Evolutionary conservation across 352 stramenopile genomes (phyloP), one percentile per base, ranked within the genome.

Genomic region (Phytopythium helicoides): DNA sequence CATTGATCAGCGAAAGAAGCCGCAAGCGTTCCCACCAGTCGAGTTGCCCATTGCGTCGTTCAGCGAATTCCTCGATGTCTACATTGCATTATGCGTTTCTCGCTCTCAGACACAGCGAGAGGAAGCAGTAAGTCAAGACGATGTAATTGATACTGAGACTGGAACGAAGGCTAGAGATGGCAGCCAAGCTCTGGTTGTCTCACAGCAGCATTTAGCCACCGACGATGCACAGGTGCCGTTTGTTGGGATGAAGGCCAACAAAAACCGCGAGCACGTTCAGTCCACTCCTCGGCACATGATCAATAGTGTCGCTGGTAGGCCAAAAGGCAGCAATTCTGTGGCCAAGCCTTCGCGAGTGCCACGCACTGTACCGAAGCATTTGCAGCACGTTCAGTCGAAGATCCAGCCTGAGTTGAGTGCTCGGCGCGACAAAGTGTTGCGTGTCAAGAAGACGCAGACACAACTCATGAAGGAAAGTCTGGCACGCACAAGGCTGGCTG

Each of bases 371-470:
- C 53, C 54, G 2, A 60, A 42, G 10, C 63, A 65, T 2, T 56
- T 82, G 16, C 62, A 73, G 47, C 50, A 75, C 31, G 68, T 89
- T 1, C 50, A 63, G 26, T 90, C 78, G 10, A 90, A 85, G 60
- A 72, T 92, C 53, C 77, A 87, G 39, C 70, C 74, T 3, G 74
- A 87, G 14, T 45, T 90, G n/a, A 51, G 78, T 23, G 65, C 67
- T 2, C 58, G 62, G 2, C 73, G 73, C 5, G 66, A 87, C 9
- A 89, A 85, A 31, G 34, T 89, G 3, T 57, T 89, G 31, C 83
- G 83, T 12, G 73, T 92, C 31, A 85, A 87, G 49, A 94, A 89
- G 52, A 92, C 66, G 1, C 81, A 90, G 51, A 77, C 79, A 23
- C 83, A 92, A 42, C 56, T 82, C 23, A 86, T 91, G 69, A 78